Percentiles rank a stretch among this genome's conserved stretches.
phyloP scores from a whole-genome alignment of 2,329 filamentous ascomycete species.

The Neurospora sp. region DNA sequence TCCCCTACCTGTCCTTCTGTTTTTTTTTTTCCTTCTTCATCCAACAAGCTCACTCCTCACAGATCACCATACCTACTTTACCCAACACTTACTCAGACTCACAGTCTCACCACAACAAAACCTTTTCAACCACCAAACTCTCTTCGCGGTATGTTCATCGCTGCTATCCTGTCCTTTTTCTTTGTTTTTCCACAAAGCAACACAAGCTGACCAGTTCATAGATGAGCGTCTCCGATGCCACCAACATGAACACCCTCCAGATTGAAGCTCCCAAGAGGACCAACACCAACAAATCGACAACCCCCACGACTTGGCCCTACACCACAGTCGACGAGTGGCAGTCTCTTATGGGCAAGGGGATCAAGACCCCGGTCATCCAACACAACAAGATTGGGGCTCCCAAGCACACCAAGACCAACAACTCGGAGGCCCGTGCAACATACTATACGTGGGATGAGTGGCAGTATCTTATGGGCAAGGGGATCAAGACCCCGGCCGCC shows the following conservation, averaged over 20 bases:
- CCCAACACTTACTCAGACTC: not conserved
- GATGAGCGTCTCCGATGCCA: not conserved
- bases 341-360: not conserved
- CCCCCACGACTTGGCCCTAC: not conserved
- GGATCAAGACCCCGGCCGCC: too few species aligned
- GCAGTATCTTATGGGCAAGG: too few species aligned
- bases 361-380: not conserved
- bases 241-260: not conserved
- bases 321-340: not conserved
- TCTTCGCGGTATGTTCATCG: not conserved
- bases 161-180: not conserved
- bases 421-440: not conserved
- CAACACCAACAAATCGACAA: not conserved
- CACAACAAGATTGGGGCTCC: not conserved
- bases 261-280: not conserved
- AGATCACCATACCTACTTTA: not conserved
- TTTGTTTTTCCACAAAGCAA: not conserved
- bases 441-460: too few species aligned
- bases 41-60: not conserved
- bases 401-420: not conserved
- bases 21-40: not conserved
- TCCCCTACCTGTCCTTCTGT: not conserved
- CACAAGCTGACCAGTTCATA: not conserved
- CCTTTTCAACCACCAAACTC: not conserved
- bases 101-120: not conserved